These are phyloP conservation scores for Nicotiana undulata DNA, from an alignment of 257 asterid species.

Conservation along the genomic window DNA sequence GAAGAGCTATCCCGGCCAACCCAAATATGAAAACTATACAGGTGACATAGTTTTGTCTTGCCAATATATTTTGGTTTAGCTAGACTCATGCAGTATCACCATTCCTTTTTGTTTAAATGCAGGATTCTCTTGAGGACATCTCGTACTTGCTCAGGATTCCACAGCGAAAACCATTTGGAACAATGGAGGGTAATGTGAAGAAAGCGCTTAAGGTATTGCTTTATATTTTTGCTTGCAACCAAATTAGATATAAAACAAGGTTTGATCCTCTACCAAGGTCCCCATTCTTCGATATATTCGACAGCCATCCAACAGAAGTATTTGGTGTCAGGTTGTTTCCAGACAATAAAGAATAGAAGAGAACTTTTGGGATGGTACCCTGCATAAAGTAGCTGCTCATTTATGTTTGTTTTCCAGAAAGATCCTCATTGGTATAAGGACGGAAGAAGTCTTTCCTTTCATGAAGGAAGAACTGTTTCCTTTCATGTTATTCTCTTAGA, in stretches of 20 bases:
- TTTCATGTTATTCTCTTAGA: not conserved
- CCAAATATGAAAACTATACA: conserved; percentile 90
- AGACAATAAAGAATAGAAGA: not conserved
- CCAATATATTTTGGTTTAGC: not conserved
- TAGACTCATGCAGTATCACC: not conserved
- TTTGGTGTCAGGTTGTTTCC: not conserved
- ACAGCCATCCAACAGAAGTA: not conserved
- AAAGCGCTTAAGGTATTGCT: conserved; percentile 76
- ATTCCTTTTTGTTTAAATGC: conserved; percentile 1
- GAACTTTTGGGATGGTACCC: not conserved
- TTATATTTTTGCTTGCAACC: not conserved
- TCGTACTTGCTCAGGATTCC: conserved; percentile 96
- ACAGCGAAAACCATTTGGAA: conserved; percentile 93
- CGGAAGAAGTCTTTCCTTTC: not conserved
- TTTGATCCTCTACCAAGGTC: not conserved
- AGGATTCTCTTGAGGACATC: conserved; percentile 93
- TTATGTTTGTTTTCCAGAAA: not conserved
- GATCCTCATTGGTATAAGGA: not conserved
- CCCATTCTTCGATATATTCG: not conserved
- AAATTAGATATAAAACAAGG: not conserved
- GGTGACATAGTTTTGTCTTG: conserved; percentile 23
- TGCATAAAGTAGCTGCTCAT: not conserved
- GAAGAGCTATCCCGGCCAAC: conserved; percentile 98
- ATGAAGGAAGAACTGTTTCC: not conserved
- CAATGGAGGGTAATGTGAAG: conserved; percentile 96